Base-by-base conservation (phyloP, 192 early-diverging fungal species). In the Chytriomyces sp. region DNA sequence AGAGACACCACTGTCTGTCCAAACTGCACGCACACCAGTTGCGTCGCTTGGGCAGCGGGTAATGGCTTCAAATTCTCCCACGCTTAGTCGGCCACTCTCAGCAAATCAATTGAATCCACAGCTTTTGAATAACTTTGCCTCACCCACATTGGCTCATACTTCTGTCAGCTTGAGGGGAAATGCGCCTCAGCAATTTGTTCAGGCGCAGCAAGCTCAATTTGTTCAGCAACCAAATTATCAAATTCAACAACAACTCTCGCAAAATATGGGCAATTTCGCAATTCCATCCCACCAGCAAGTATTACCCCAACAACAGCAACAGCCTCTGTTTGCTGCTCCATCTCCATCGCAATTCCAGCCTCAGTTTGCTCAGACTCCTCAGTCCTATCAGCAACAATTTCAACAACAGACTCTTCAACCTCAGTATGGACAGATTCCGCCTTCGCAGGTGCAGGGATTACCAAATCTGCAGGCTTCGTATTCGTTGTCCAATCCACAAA, bases 391-490 rank as follows among this genome's bases (percentile, higher is more conserved):
- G 17, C 63, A n/a, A 52, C 63, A 52, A 41, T 49, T 25, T 22
- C 25, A 22, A 22, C 22, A 8, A 12, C 32, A 25, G 14, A 26
- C 0, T 14, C 64, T 17, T 10, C n/a, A n/a, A 19, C 64, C 30
- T 8, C 55, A 58, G 14, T 19, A 57, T n/a, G 53, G 22, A 33
- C 67, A 69, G 58, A 14, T 14, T n/a, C n/a, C 10, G 10, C 44
- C 10, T 10, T n/a, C 56, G 54, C 52, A 58, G 61, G 12, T 19
- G 37, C 61, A 63, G 53, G 52, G 57, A 59, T 4, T 10, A 58
- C 66, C 55, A 34, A 28, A 25, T 30, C 57, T 38, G 25, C 22
- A 26, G 5, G 33, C 64, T 41, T 0, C 14, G 7, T 26, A 22
- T 53, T 12, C 10, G 14, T 41, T 40, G 19, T 33, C 14, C 31